Base-by-base conservation (phyloP, 345 rosid genomes). In the Chamaenerion angustifolium region DNA sequence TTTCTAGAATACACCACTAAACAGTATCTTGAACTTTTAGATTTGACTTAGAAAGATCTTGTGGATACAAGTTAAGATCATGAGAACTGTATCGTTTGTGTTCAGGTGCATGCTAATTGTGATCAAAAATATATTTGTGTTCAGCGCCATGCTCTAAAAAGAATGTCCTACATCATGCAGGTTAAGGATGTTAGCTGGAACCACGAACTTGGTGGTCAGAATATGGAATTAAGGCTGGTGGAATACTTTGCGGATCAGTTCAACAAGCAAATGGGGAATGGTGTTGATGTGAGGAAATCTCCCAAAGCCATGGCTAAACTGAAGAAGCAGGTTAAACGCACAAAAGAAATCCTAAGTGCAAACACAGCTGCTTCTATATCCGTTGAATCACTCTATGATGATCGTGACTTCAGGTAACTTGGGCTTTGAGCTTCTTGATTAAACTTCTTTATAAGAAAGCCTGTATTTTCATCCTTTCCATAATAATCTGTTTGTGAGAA, bases 101-200 rank as follows among this genome's bases (percentile, higher is more conserved):
- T 4, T 31, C 37, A 31, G 37, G 37, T 31, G 37, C 37, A 31
- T 31, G 37, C 37, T 31, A 31, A 31, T 31, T 31, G 37, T 31
- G 37, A 31, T 4, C 37, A 3, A 4, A 31, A 8, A 31, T 5
- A 31, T 31, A 31, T 31, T 31, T 31, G 37, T 31, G 7, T 31
- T 31, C 0, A 31, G 37, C 54, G 27, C 6, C 42, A 50, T 31
- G 31, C 42, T n/a, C 18, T 13, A 9, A 17, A 37, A 21, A 9
- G 40, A 40, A 14, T 21, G 37, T 40, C 42, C 10, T 12, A 54
- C 35, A 65, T 51, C 47, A 21, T 64, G 51, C 64, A 88, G 96
- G 95, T 88, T 48, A 93, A 82, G 80, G 99, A 93, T 77, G 96
- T 93, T 57, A 93, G 94, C 74, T 93, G 99, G 99, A 92, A 85